Base-by-base conservation (phyloP, 768 basidiomycete genomes). In the Auricularia auricula-judae region DNA sequence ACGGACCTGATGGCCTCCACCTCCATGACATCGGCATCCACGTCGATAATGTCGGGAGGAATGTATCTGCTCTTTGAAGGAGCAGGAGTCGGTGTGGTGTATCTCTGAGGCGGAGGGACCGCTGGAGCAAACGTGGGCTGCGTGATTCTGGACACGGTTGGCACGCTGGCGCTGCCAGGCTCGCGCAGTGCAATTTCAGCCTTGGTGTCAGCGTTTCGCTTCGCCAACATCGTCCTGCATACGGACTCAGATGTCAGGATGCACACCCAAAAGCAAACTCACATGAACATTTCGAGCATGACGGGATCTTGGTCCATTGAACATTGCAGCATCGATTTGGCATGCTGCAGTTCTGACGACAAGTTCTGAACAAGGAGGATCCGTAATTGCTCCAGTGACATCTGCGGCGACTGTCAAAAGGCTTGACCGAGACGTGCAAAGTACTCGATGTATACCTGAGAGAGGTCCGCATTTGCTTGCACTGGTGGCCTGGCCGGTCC, bases 211-310 rank as follows among this genome's bases (percentile, higher is more conserved):
- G 68, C 65, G 16, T 81, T 76, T 0, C 82, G 78, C 47, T 72
- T 71, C 23, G 76, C 73, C 8, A 76, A 62, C 36, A 74, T 67
- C n/a, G 29, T 29, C 29, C 29, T 29, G 29, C 29, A 29, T 29
- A 29, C 29, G 29, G 29, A 71, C 68, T 63, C 81, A 81, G 23
- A 4, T 58, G 64, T 65, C 63, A 53, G 39, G 21, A 23, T 18
- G 1, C 18, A 3, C 39, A 53, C 36, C 29, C 54, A 42, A 8
- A 11, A 33, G 33, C 12, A 29, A 29, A 68, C 73, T 34, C 64
- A 83, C 83, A 76, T 74, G 64, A 77, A 73, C 2, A 69, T 68
- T 35, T 82, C 77, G n/a, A 82, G 73, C 1, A 75, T 62, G 5
- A 76, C 65, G 18, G 82, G 73, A 44, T 84, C 83, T 12, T 67